Evolutionary conservation across 208 protist genomes (phyloP).

Genomic region (Crithidia fasciculata): DNA sequence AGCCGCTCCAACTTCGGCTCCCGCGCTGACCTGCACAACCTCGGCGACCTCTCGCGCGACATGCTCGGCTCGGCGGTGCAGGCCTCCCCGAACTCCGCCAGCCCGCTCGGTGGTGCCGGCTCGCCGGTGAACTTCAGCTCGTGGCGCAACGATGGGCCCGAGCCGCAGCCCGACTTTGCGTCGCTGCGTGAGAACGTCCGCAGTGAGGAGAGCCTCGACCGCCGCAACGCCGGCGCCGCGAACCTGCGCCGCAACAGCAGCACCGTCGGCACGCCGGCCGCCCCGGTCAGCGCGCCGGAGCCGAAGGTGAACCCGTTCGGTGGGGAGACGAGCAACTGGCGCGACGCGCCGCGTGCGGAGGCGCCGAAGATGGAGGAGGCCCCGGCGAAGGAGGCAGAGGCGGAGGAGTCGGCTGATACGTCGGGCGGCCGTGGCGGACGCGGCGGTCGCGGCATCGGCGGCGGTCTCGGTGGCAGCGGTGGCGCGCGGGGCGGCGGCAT

Average conservation of each 20-base stretch:
- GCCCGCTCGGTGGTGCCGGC: slow-evolving; percentile 29
- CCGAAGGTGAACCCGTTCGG: slow-evolving; percentile 30
- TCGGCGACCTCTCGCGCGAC: slow-evolving; percentile 75
- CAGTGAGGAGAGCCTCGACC: slow-evolving; percentile 30
- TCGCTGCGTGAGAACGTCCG: slow-evolving; percentile 31
- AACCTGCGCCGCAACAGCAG: slow-evolving; percentile 27
- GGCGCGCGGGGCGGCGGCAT: slow-evolving; percentile 1
- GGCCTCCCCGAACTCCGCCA: slow-evolving; percentile 31
- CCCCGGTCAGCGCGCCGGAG: slow-evolving; percentile 15
- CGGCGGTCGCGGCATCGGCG: slow-evolving; percentile 18
- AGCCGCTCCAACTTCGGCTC: slow-evolving; percentile 67
- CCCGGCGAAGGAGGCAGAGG: slow-evolving; percentile 14
- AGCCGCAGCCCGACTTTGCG: slow-evolving; percentile 55
- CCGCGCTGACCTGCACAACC: slow-evolving; percentile 47
- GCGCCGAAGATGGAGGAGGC: slow-evolving; percentile 31
- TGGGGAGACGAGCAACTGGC: slow-evolving; percentile 64
- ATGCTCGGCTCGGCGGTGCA: slow-evolving; percentile 69
- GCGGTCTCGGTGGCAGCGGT: slow-evolving; percentile 28
- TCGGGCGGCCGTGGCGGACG: slow-evolving; percentile 29
- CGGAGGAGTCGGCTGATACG: slow-evolving; percentile 2
- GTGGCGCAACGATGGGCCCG: slow-evolving; percentile 64
- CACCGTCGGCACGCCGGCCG: slow-evolving; percentile 8
- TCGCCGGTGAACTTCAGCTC: slow-evolving; percentile 50
- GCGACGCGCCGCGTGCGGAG: slow-evolving; percentile 62
- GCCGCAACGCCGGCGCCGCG: slow-evolving; percentile 32